phyloP scores from a whole-genome alignment of 805 yeast species.

The Maudiozyma bulderi region DNA sequence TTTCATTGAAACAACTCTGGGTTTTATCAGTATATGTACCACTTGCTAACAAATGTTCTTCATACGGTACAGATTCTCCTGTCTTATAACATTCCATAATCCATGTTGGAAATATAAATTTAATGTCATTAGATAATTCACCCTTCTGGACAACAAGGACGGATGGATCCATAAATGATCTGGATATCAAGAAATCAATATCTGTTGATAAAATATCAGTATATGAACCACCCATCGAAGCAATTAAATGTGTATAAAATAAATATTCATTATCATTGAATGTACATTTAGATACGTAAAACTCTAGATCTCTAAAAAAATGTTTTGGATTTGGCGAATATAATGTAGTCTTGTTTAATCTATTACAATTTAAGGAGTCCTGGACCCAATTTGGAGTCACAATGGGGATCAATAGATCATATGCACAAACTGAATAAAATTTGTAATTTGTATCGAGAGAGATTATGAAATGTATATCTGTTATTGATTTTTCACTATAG shows the following conservation, averaged over 20 bases:
- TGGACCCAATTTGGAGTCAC: constrained; percentile 18
- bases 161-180: constrained; percentile 47
- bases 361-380: constrained; percentile 12
- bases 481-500: neutral
- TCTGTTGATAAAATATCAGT: neutral
- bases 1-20: neutral
- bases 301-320: constrained; percentile 49
- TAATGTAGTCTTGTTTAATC: constrained; percentile 12
- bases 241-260: constrained; percentile 45
- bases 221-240: constrained; percentile 58
- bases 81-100: constrained; percentile 56
- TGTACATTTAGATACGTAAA: constrained; percentile 51
- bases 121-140: constrained; percentile 15
- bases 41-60: neutral
- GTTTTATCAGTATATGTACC: neutral
- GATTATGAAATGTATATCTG: constrained; percentile 17
- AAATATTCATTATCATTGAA: constrained; percentile 56
- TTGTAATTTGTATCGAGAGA: constrained; percentile 11
- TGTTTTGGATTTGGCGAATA: constrained; percentile 66
- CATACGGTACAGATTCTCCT: neutral
- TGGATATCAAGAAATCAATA: constrained; percentile 43
- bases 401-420: constrained; percentile 22
- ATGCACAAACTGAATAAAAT: constrained; percentile 18
- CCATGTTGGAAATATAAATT: constrained; percentile 71
- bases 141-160: constrained; percentile 41